These are phyloP conservation scores for Bruguiera sexangula DNA, from an alignment of 345 rosid species.

Conservation along the genomic window DNA sequence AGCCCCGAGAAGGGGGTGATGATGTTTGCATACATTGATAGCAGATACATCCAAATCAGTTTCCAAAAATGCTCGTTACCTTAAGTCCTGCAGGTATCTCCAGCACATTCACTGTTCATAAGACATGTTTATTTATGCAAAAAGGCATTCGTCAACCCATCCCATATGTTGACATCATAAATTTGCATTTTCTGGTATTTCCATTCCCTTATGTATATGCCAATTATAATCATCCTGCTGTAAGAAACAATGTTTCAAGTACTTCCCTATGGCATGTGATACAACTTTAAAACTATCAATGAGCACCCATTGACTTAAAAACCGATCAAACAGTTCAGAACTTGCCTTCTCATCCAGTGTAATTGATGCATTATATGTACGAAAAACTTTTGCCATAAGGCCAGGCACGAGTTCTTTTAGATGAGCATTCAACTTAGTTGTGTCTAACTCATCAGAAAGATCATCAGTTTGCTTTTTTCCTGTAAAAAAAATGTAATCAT, in stretches of 20 bases:
- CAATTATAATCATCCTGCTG: too few relatives aligned
- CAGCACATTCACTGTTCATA: too few relatives aligned
- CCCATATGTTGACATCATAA: too few relatives aligned
- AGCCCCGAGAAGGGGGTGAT: background rate
- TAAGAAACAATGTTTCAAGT: too few relatives aligned
- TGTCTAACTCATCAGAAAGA: conserved; percentile 86
- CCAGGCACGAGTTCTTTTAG: conserved; percentile 43
- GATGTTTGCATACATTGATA: background rate
- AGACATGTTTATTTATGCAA: too few relatives aligned
- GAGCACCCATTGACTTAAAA: background rate
- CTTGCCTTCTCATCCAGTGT: conserved; percentile 85
- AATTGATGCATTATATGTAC: conserved; percentile 95
- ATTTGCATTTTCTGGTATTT: too few relatives aligned
- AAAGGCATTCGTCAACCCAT: too few relatives aligned
- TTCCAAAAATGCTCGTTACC: background rate
- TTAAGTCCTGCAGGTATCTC: too few relatives aligned
- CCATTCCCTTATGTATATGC: too few relatives aligned
- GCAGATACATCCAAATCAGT: background rate
- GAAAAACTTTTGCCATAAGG: conserved; percentile 98
- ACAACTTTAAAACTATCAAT: too few relatives aligned
- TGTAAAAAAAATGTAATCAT: conserved; percentile 20
- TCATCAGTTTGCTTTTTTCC: conserved; percentile 67
- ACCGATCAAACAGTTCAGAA: conserved; percentile 11
- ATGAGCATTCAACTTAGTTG: conserved; percentile 60
- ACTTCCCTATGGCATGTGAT: too few relatives aligned